phyloP scores from a whole-genome alignment of 495 filamentous ascomycete genomes.

The Paragyromitra xinjiangensis region DNA sequence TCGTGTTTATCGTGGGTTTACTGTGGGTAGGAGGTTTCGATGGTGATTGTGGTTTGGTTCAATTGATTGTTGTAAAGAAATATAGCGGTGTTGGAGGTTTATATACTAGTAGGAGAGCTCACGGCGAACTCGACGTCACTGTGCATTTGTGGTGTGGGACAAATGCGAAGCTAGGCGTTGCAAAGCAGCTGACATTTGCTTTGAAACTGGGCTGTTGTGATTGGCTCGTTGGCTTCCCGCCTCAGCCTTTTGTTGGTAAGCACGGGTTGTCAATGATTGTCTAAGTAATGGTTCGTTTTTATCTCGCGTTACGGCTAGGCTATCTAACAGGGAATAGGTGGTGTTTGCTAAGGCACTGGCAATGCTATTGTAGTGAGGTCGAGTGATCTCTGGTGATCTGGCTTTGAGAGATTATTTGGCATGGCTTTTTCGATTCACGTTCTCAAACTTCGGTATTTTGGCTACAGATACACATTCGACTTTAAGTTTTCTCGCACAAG shows the following conservation, averaged over 20 bases:
- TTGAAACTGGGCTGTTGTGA: constrained; percentile 30
- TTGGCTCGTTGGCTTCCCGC: constrained; percentile 13
- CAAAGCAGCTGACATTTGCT: constrained; percentile 38
- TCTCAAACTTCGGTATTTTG: not conserved
- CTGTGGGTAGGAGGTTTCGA: not conserved
- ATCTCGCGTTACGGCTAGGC: not conserved
- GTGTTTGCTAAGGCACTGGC: not conserved
- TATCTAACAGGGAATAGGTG: too few species aligned
- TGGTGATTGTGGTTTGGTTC: not conserved
- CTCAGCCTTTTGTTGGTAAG: not conserved
- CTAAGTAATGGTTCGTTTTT: not conserved
- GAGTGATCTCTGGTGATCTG: constrained; percentile 16
- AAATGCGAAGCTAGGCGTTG: constrained; percentile 18
- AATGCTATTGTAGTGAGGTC: not conserved
- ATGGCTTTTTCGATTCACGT: constrained; percentile 10
- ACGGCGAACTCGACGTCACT: not conserved
- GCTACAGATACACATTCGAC: not conserved
- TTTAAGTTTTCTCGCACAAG: not conserved
- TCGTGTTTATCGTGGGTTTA: not conserved
- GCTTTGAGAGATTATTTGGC: not conserved
- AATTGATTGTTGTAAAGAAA: not conserved
- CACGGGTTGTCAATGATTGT: constrained; percentile 23
- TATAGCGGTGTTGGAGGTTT: not conserved
- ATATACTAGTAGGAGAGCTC: constrained; percentile 16
- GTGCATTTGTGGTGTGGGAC: not conserved